These are phyloP conservation scores for Coemansia sp. DNA, from an alignment of 192 early-diverging fungal species.

Conservation along the genomic window DNA sequence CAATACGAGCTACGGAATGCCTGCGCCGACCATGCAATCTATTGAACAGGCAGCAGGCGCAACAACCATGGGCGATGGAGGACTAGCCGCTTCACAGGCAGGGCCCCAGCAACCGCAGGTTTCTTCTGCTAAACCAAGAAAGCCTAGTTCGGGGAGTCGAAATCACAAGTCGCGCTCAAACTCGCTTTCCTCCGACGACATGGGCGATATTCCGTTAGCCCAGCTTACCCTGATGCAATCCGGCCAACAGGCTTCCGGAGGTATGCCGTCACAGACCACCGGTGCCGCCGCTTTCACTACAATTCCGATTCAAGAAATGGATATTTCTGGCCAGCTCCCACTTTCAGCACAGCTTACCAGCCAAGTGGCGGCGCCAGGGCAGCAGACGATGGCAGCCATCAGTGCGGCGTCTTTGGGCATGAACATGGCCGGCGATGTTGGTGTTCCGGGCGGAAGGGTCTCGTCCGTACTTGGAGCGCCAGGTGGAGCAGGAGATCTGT, in stretches of 20 bases:
- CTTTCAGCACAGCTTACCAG: not conserved
- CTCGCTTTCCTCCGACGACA: slow-evolving; percentile 46
- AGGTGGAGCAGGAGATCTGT: not conserved
- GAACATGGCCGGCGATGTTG: not conserved
- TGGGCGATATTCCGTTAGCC: slow-evolving; percentile 51
- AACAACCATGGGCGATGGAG: too few species aligned
- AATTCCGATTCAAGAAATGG: not conserved
- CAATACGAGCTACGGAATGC: not conserved
- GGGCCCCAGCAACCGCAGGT: not conserved
- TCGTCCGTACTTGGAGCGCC: not conserved
- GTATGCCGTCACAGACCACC: not conserved
- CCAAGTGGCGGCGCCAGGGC: not conserved
- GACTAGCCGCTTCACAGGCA: not conserved
- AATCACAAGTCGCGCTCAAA: slow-evolving; percentile 21
- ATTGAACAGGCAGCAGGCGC: not conserved
- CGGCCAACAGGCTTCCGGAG: not conserved
- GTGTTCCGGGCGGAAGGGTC: not conserved
- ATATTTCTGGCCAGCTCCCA: not conserved
- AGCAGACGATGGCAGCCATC: not conserved
- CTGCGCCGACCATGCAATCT: not conserved
- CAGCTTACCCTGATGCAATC: slow-evolving; percentile 28
- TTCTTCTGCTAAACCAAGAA: not conserved
- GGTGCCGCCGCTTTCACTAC: not conserved
- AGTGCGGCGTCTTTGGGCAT: not conserved
- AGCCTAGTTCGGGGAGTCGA: not conserved